Conservation (phyloP, 2,329 filamentous ascomycete species). For the Fusarium subglutinans region DNA sequence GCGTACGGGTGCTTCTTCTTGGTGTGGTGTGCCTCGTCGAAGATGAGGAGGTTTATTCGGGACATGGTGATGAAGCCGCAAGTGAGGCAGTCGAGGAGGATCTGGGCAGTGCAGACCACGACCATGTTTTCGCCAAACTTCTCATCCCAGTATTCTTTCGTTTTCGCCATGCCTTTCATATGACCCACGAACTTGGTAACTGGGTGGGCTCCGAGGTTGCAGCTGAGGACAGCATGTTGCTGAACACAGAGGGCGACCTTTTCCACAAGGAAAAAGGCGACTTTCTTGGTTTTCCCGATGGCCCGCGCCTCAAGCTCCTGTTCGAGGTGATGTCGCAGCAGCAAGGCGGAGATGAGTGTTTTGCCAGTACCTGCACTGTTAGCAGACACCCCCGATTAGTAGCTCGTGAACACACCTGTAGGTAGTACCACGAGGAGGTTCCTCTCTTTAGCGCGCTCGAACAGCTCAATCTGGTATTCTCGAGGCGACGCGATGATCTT, state of each 20-base stretch:
- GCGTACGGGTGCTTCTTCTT: constrained; percentile 95
- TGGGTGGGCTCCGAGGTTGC: constrained; percentile 77
- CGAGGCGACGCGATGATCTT: constrained; percentile 79
- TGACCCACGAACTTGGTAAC: constrained; percentile 80
- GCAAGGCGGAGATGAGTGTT: constrained; percentile 90
- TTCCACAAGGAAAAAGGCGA: constrained; percentile 90
- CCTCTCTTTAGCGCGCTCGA: constrained; percentile 82
- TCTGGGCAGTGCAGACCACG: constrained; percentile 91
- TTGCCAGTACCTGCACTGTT: constrained; percentile 80
- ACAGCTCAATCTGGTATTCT: constrained; percentile 93
- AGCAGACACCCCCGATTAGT: not conserved
- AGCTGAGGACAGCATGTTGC: constrained; percentile 82
- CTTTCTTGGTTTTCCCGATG: constrained; percentile 66
- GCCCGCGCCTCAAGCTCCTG: constrained; percentile 78
- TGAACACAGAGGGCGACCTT: constrained; percentile 92
- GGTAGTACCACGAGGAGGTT: constrained; percentile 95
- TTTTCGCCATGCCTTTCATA: constrained; percentile 59
- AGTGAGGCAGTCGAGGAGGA: constrained; percentile 80
- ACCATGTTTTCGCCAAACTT: constrained; percentile 75
- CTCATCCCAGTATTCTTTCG: constrained; percentile 60
- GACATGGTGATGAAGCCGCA: constrained; percentile 83
- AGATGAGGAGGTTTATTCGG: constrained; percentile 88
- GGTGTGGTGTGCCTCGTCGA: constrained; percentile 95
- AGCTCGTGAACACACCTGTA: constrained; percentile 65
- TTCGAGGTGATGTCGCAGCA: constrained; percentile 80